Base-by-base conservation (phyloP, 805 yeast genomes). In the Yueomyces sinensis region DNA sequence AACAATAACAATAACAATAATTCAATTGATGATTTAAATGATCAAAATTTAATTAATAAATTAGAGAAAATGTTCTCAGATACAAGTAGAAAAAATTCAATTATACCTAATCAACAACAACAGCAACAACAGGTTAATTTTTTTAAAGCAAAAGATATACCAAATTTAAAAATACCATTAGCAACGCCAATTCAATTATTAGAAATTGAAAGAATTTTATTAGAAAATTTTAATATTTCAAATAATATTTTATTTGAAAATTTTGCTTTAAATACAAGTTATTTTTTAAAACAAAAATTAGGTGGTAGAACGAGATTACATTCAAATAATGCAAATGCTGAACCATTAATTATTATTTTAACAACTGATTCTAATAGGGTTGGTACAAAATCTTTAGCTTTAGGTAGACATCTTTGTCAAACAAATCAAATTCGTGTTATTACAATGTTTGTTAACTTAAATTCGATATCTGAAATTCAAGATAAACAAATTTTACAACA, bases 111-210 rank as follows among this genome's bases (percentile, higher is more conserved):
- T n/a, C n/a, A n/a, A n/a, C 9, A 7, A 7, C 6, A n/a, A 9
- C 28, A 25, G 13, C 13, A 7, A 5, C 6, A 11, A 25, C 13
- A 25, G 6, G 6, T n/a, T 5, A 22, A 28, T 16, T 33, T 18
- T 38, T 31, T 42, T 32, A 42, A 34, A 29, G 41, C 34, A 32
- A 33, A 42, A 28, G 34, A 32, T 16, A 29, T 34, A 4, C 14
- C 28, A 9, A 35, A 37, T 17, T 31, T 42, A 29, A 20, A 44
- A 38, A 44, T 77, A 3, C 78, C 82, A 3, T 59, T 74, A 36
- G 78, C 86, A 13, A 72, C 87, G 2, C 84, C 94, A 1, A 71
- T 82, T 4, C 94, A 87, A 54, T 56, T 84, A 37, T 59, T 78
- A 6, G 94, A 83, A 41, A 70, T 84, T 32, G 89, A 83, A 52